phyloP scores from a whole-genome alignment of 768 basidiomycete species.

The Russula sp. region DNA sequence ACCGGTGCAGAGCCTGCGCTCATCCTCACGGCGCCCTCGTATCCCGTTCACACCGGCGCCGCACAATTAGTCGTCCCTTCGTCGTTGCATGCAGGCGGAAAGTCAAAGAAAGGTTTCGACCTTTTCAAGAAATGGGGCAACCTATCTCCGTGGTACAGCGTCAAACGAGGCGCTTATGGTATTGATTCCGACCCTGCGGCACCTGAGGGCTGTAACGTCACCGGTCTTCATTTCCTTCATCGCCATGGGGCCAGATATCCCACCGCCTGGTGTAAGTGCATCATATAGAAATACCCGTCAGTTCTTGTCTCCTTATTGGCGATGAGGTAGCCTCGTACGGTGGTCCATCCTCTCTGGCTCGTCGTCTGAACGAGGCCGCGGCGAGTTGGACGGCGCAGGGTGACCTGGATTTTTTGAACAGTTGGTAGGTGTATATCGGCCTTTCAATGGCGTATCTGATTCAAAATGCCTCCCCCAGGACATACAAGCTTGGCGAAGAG shows the following conservation, averaged over 20 bases:
- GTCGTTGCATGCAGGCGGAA: conserved; percentile 24
- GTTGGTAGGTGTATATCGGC: conserved; percentile 49
- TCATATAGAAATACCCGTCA: background rate
- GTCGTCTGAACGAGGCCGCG: conserved; percentile 49
- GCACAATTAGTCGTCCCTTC: conserved; percentile 55
- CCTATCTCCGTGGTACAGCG: conserved; percentile 80
- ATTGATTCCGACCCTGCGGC: conserved; percentile 63
- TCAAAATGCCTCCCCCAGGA: conserved; percentile 41
- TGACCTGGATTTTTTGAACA: conserved; percentile 68
- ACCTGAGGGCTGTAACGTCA: conserved; percentile 64
- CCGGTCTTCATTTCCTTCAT: conserved; percentile 73
- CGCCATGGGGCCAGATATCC: conserved; percentile 74
- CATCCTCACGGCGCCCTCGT: conserved; percentile 68
- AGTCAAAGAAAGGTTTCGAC: conserved; percentile 44
- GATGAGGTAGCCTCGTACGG: conserved; percentile 47
- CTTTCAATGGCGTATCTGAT: background rate
- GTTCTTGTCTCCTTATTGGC: conserved; percentile 6
- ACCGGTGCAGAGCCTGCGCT: conserved; percentile 74
- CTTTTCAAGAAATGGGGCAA: conserved; percentile 80
- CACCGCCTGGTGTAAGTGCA: conserved; percentile 52
- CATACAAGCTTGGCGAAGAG: conserved; percentile 87
- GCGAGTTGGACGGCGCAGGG: conserved; percentile 60
- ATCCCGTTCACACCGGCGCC: conserved; percentile 69
- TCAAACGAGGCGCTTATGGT: conserved; percentile 59
- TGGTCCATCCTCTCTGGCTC: conserved; percentile 52